phyloP scores from a whole-genome alignment of 73 alveolate genomes.

The Paramecium primaurelia region DNA sequence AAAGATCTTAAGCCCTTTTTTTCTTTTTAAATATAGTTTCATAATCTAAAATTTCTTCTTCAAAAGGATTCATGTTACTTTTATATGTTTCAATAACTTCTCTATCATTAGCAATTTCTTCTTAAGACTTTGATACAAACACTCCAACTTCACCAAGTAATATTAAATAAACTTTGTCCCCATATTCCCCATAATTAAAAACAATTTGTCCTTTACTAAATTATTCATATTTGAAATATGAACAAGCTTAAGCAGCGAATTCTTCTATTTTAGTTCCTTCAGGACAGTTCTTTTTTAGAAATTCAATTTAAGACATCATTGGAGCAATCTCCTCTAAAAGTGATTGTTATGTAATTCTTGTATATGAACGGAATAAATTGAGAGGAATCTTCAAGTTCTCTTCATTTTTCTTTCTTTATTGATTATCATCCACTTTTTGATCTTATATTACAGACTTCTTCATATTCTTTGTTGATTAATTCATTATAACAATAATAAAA shows the following conservation, averaged over 20 bases:
- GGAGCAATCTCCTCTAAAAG: slow-evolving; percentile 21
- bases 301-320: background rate
- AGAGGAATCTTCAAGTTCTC: background rate
- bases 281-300: slow-evolving; percentile 22
- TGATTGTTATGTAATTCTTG: background rate
- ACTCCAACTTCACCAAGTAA: slow-evolving; percentile 37
- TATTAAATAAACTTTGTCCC: slow-evolving; percentile 15
- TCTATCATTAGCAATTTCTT: background rate
- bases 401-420: background rate
- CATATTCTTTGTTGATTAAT: background rate
- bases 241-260: background rate
- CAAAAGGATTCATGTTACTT: background rate
- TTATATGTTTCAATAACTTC: background rate
- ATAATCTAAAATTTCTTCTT: slow-evolving; percentile 6
- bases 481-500: background rate
- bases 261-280: background rate
- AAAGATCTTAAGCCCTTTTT: background rate
- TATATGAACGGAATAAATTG: background rate
- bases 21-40: background rate
- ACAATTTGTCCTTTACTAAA: slow-evolving; percentile 6
- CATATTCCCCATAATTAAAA: slow-evolving; percentile 44
- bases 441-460: background rate
- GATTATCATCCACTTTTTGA: background rate
- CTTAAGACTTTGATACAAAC: background rate
- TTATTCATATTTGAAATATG: background rate